A percentile compares a stretch with the other conserved stretches of the same genome.
phyloP scores from a whole-genome alignment of 2,329 filamentous ascomycete genomes.

The Pyrenochaeta sp. region DNA sequence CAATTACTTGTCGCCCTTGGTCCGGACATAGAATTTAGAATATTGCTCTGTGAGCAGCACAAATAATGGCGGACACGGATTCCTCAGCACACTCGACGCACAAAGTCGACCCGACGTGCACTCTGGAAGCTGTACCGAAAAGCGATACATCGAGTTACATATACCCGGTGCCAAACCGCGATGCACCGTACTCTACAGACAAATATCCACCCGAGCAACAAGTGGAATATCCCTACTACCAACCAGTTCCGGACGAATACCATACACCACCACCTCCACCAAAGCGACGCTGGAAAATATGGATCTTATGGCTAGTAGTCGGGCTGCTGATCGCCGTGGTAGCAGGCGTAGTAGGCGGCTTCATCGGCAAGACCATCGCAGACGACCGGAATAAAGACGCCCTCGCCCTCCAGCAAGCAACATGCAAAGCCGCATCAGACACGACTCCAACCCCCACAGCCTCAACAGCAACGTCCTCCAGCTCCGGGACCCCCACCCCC shows the following conservation, averaged over 20 bases:
- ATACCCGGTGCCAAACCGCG: neutral
- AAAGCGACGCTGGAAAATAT: neutral
- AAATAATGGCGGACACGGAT: too few relatives aligned
- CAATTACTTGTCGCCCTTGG: too few relatives aligned
- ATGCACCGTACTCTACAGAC: neutral
- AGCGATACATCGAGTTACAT: neutral
- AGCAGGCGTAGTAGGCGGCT: conserved; percentile 8
- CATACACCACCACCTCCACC: neutral
- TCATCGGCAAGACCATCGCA: conserved; percentile 6
- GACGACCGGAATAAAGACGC: neutral
- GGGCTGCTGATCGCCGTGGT: conserved; percentile 3
- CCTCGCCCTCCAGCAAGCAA: too few relatives aligned
- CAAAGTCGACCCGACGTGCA: too few relatives aligned
- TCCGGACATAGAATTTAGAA: too few relatives aligned
- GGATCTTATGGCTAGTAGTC: conserved; percentile 4
- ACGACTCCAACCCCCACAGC: neutral
- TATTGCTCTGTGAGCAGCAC: too few relatives aligned
- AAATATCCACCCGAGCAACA: too few relatives aligned
- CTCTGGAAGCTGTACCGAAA: conserved; percentile 1
- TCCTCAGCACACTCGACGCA: too few relatives aligned
- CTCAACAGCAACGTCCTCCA: neutral
- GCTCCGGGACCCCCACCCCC: neutral
- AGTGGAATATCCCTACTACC: too few relatives aligned
- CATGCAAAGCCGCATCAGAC: neutral
- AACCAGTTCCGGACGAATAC: neutral